phyloP scores from a whole-genome alignment of 495 filamentous ascomycete species.

The Podospora didyma region DNA sequence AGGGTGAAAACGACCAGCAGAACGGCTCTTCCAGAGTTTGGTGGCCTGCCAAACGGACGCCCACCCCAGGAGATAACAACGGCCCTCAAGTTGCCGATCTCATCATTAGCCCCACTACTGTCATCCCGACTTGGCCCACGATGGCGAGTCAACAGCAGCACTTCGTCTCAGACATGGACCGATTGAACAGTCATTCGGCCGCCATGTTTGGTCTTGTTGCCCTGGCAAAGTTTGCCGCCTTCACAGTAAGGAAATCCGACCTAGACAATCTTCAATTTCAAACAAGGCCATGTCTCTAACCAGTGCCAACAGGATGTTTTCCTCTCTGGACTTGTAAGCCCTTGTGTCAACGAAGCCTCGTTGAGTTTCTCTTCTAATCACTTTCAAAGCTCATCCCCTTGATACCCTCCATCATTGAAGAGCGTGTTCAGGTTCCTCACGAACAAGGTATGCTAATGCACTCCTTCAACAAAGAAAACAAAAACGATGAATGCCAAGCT shows the following conservation, averaged over 20 bases:
- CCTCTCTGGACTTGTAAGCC: conserved; percentile 16
- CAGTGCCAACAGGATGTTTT: conserved; percentile 8
- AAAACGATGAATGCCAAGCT: background rate
- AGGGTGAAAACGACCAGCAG: no score
- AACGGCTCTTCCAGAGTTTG: no score
- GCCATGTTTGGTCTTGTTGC: conserved; percentile 6
- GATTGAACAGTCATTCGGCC: background rate
- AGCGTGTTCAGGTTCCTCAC: conserved; percentile 7
- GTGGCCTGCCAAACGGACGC: no score
- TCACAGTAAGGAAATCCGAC: conserved; percentile 3
- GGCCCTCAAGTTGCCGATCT: no score
- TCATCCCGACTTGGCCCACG: no score
- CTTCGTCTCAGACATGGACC: background rate
- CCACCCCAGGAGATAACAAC: no score
- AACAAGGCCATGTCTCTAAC: background rate
- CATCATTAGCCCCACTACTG: no score
- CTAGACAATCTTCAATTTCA: background rate
- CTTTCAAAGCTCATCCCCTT: conserved; percentile 18
- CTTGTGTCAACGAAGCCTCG: background rate
- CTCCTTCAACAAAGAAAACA: background rate
- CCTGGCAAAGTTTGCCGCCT: conserved; percentile 14
- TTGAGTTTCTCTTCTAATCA: background rate
- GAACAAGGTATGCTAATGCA: conserved; percentile 14
- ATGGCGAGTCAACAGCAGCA: background rate
- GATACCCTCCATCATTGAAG: conserved; percentile 22